Percentiles rank a stretch among this genome's conserved stretches.
Conservation (phyloP, 2,329 filamentous ascomycete species). For the Lachnellula subtilissima region DNA sequence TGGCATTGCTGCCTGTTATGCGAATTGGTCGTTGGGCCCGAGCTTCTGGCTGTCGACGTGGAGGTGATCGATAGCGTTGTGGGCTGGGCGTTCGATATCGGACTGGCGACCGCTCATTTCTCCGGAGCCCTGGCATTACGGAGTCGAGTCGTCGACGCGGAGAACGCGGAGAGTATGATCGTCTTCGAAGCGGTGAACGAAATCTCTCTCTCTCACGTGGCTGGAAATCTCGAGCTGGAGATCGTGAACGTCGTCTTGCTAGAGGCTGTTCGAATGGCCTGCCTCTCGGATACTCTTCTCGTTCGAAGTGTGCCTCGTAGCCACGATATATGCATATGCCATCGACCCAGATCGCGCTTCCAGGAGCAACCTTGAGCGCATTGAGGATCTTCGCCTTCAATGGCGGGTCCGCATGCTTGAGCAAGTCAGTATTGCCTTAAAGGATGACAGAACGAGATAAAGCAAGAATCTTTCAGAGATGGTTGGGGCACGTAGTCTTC, state of each 20-base stretch:
- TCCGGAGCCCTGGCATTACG: background rate
- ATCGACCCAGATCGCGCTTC: constrained; percentile 19
- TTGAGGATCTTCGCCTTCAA: constrained; percentile 16
- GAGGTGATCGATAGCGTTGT: background rate
- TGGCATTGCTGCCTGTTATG: constrained; percentile 7
- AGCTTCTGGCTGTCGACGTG: background rate
- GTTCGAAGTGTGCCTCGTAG: constrained; percentile 15
- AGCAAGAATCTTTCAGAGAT: too few species aligned
- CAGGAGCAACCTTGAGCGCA: constrained; percentile 20
- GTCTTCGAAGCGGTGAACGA: constrained; percentile 1
- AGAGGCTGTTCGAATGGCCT: constrained; percentile 13
- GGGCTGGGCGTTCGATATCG: constrained; percentile 8
- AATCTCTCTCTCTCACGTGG: background rate
- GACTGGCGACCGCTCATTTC: background rate
- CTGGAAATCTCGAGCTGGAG: background rate
- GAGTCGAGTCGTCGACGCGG: constrained; percentile 1
- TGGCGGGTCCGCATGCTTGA: constrained; percentile 9
- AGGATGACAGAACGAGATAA: too few species aligned
- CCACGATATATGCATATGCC: constrained; percentile 21
- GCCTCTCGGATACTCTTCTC: constrained; percentile 1
- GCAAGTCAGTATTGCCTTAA: too few species aligned
- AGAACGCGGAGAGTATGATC: constrained; percentile 4
- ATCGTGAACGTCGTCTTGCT: constrained; percentile 6
- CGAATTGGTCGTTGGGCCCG: background rate
- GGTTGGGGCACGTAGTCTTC: too few species aligned